Percentiles rank a stretch among this genome's conserved stretches.
Conservation (phyloP, 495 filamentous ascomycete genomes). For the Darksidea phi region DNA sequence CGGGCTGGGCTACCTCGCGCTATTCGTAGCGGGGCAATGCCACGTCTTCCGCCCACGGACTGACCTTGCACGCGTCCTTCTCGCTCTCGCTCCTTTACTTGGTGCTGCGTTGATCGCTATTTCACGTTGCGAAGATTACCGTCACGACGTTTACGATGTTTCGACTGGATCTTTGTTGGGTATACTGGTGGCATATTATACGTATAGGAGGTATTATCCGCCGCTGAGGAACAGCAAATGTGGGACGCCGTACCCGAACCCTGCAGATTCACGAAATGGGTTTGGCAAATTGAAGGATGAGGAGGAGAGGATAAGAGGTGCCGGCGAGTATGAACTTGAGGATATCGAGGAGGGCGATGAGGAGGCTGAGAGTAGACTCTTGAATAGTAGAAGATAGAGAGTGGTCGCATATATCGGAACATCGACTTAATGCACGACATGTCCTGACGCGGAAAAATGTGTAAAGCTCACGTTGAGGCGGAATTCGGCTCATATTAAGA, state of each 20-base stretch:
- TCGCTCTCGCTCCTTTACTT: slow-evolving; percentile 67
- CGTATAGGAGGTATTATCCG: slow-evolving; percentile 72
- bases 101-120: slow-evolving; percentile 86
- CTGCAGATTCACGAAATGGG: slow-evolving; percentile 20
- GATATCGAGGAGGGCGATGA: slow-evolving; percentile 28
- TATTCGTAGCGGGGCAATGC: slow-evolving; percentile 79
- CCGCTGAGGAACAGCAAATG: slow-evolving; percentile 50
- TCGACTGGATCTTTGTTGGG: slow-evolving; percentile 73
- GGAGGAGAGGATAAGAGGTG: slow-evolving; percentile 28
- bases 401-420: not conserved
- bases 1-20: slow-evolving; percentile 76
- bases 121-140: slow-evolving; percentile 87
- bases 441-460: too few species aligned
- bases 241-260: slow-evolving; percentile 54
- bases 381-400: slow-evolving; percentile 17
- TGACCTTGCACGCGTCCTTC: slow-evolving; percentile 59
- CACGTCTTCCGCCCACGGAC: slow-evolving; percentile 72
- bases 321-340: slow-evolving; percentile 32
- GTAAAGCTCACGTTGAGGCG: too few species aligned
- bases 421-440: too few species aligned
- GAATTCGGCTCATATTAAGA: not conserved
- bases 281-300: slow-evolving; percentile 32
- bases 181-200: slow-evolving; percentile 71
- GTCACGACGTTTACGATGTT: slow-evolving; percentile 94
- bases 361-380: slow-evolving; percentile 22